Conservation (phyloP, 805 yeast genomes). For the Teunomyces stri region DNA sequence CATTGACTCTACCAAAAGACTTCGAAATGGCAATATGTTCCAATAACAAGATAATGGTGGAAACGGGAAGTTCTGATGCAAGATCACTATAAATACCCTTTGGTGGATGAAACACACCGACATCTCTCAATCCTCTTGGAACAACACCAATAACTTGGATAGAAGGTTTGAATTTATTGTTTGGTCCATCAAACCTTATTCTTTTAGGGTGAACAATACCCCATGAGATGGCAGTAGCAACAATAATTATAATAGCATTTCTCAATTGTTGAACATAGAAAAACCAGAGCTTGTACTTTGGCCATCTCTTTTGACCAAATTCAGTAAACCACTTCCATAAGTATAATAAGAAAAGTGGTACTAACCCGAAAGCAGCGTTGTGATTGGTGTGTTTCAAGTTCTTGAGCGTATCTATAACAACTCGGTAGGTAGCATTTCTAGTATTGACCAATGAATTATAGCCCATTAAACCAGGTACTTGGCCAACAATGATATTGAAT, state of each 20-base stretch:
- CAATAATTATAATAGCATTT: conserved; percentile 76
- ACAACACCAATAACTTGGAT: conserved; percentile 71
- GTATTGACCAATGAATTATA: conserved; percentile 65
- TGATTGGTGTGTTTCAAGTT: conserved; percentile 63
- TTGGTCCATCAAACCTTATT: conserved; percentile 26
- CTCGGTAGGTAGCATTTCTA: conserved; percentile 64
- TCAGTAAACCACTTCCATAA: conserved; percentile 66
- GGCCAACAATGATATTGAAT: conserved; percentile 75
- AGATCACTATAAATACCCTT: conserved; percentile 54
- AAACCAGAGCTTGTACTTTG: conserved; percentile 51
- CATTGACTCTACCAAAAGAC: conserved; percentile 90
- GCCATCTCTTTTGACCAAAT: conserved; percentile 60
- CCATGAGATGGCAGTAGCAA: conserved; percentile 83
- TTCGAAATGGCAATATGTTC: conserved; percentile 94
- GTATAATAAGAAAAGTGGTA: conserved; percentile 69
- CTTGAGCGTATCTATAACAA: conserved; percentile 69
- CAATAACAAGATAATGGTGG: conserved; percentile 74
- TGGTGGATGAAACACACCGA: conserved; percentile 70
- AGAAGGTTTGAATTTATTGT: conserved; percentile 37
- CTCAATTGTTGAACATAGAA: conserved; percentile 77
- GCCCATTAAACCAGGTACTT: conserved; percentile 85
- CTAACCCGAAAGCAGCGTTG: conserved; percentile 89
- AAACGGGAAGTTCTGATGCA: conserved; percentile 81
- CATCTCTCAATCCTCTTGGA: conserved; percentile 77
- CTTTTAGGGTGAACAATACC: conserved; percentile 56